Conservation (phyloP, 768 basidiomycete genomes). For the Suillus bovinus region DNA sequence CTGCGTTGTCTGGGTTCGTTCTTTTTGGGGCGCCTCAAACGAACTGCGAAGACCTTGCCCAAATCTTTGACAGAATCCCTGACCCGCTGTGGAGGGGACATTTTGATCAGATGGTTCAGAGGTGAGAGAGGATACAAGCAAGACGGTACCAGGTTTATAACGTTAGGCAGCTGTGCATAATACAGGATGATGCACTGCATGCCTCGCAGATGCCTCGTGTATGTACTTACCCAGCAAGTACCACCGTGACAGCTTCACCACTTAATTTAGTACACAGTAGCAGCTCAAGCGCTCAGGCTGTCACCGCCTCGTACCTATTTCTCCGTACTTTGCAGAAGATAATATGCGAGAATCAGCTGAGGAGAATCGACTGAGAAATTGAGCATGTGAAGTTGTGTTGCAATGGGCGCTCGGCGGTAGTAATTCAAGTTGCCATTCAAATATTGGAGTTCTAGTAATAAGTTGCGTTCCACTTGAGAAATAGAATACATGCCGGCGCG, state of each 20-base stretch:
- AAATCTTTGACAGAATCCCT: not conserved
- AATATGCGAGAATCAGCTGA: too few relatives aligned
- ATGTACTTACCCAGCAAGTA: not conserved
- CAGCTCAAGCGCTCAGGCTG: too few relatives aligned
- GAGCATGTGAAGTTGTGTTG: too few relatives aligned
- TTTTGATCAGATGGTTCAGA: not conserved
- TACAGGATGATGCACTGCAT: not conserved
- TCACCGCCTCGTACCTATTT: too few relatives aligned
- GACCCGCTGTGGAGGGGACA: not conserved
- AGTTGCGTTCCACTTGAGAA: too few relatives aligned
- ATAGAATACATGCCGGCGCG: too few relatives aligned
- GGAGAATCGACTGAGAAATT: not conserved
- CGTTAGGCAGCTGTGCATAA: not conserved
- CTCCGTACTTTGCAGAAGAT: too few relatives aligned
- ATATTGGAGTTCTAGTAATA: too few relatives aligned
- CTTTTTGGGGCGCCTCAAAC: not conserved
- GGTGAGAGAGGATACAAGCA: not conserved
- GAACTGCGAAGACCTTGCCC: not conserved
- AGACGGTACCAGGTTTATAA: not conserved
- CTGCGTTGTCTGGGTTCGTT: not conserved
- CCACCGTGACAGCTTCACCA: not conserved
- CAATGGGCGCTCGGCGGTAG: too few relatives aligned
- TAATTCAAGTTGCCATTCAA: too few relatives aligned
- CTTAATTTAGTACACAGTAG: not conserved
- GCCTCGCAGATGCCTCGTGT: not conserved